These are phyloP conservation scores for Nakazawaea ishiwadae DNA, from an alignment of 805 yeast species.

Conservation along the genomic window DNA sequence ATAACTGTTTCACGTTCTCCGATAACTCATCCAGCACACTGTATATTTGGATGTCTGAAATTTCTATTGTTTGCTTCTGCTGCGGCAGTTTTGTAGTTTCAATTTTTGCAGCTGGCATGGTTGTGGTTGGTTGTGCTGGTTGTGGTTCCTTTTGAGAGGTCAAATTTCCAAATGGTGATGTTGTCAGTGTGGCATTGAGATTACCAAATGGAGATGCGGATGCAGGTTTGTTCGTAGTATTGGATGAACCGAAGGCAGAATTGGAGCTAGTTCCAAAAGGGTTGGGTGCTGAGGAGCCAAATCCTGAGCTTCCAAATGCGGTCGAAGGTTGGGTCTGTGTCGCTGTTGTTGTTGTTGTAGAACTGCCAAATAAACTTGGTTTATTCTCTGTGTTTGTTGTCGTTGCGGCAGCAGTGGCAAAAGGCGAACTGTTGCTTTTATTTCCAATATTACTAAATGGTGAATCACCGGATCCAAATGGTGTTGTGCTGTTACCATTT, in stretches of 20 bases:
- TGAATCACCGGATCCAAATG: no score
- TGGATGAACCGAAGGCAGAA: constrained; percentile 3
- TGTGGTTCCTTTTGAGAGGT: not conserved
- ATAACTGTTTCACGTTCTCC: constrained; percentile 39
- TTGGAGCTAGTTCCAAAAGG: constrained; percentile 1
- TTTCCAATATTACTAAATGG: no score
- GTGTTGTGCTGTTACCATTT: not conserved
- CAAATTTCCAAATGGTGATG: not conserved
- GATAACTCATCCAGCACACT: constrained; percentile 34
- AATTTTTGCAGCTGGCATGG: no score
- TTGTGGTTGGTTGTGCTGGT: no score
- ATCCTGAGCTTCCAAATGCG: no score
- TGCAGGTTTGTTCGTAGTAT: no score
- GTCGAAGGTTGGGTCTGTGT: no score
- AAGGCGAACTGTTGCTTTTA: not conserved
- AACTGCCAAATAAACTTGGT: not conserved
- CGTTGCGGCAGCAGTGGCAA: not conserved
- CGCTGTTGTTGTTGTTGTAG: no score
- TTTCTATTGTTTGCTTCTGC: no score
- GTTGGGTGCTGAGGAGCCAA: no score
- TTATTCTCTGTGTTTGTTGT: no score
- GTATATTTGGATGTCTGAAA: constrained; percentile 21
- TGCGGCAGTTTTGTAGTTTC: no score
- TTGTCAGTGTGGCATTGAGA: not conserved
- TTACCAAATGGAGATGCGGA: not conserved